Evolutionary conservation across 225 moss, liverwort and hornwort genomes (phyloP).

Genomic region (Anthoceros angustus): DNA sequence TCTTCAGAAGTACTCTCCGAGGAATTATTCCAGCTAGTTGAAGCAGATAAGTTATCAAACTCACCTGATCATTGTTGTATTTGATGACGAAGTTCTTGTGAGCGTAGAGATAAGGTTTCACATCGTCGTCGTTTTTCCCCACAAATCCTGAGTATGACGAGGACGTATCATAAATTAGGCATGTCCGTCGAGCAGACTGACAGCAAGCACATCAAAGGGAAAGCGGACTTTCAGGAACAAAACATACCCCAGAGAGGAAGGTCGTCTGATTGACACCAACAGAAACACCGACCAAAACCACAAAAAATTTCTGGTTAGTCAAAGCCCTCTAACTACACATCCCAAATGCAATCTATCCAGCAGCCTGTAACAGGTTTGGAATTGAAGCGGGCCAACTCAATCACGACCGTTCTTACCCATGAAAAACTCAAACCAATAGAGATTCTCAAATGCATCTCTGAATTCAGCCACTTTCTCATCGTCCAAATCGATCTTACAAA

Average conservation of each 20-base stretch:
- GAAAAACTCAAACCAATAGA: slow-evolving; percentile 97
- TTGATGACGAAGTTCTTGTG: slow-evolving; percentile 67
- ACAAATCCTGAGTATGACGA: slow-evolving; percentile 49
- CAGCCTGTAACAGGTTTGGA: no score
- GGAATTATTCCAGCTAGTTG: background rate
- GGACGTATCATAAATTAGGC: background rate
- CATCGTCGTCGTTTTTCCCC: slow-evolving; percentile 47
- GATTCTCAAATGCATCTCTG: slow-evolving; percentile 49
- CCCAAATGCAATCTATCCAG: no score
- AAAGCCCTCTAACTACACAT: no score
- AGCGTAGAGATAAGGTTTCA: slow-evolving; percentile 35
- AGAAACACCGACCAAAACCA: background rate
- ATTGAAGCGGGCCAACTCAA: no score
- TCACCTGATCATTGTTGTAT: slow-evolving; percentile 75
- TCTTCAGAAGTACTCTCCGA: background rate
- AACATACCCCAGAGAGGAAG: slow-evolving; percentile 96
- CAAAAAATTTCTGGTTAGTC: background rate
- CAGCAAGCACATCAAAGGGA: background rate
- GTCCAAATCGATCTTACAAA: slow-evolving; percentile 49
- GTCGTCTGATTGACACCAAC: slow-evolving; percentile 40
- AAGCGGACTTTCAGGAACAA: background rate
- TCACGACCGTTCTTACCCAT: slow-evolving; percentile 39
- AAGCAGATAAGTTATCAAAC: background rate
- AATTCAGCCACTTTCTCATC: slow-evolving; percentile 24
- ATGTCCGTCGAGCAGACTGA: background rate